A percentile compares a stretch with the other conserved stretches of the same genome.
Conservation (phyloP, 2,329 filamentous ascomycete genomes). For the Monosporascus cannonballus region DNA sequence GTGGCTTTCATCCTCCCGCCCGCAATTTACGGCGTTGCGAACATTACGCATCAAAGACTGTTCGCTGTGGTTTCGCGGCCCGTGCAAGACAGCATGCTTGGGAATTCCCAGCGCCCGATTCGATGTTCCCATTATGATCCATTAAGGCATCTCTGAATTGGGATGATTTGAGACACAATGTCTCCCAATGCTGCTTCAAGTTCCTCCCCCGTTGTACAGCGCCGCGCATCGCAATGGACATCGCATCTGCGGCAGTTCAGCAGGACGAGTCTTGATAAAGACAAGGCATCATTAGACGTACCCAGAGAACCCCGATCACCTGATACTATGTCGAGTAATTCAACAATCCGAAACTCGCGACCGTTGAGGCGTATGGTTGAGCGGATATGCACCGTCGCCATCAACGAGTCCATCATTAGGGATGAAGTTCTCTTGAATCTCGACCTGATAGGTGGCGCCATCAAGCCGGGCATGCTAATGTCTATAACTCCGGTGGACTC, state of each 20-base stretch:
- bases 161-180: constrained; percentile 22
- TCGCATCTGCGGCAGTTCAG: constrained; percentile 49
- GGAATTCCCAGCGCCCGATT: too few relatives aligned
- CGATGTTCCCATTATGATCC: constrained; percentile 2
- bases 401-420: constrained; percentile 68
- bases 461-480: constrained; percentile 63
- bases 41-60: too few relatives aligned
- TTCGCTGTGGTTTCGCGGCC: too few relatives aligned
- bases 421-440: constrained; percentile 78
- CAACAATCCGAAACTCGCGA: constrained; percentile 35
- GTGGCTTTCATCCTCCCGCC: too few relatives aligned
- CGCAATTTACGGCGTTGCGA: neutral
- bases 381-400: constrained; percentile 46
- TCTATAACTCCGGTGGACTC: constrained; percentile 60
- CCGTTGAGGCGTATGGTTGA: constrained; percentile 28
- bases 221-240: constrained; percentile 42
- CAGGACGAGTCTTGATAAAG: constrained; percentile 39
- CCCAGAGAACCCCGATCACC: constrained; percentile 32
- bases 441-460: constrained; percentile 58
- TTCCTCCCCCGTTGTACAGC: constrained; percentile 33
- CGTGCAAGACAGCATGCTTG: too few relatives aligned
- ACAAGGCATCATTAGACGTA: constrained; percentile 21
- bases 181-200: constrained; percentile 20
- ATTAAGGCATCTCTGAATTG: constrained; percentile 7
- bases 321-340: constrained; percentile 44